phyloP scores from a whole-genome alignment of 352 stramenopile genomes.

The Pythium dissotocum region DNA sequence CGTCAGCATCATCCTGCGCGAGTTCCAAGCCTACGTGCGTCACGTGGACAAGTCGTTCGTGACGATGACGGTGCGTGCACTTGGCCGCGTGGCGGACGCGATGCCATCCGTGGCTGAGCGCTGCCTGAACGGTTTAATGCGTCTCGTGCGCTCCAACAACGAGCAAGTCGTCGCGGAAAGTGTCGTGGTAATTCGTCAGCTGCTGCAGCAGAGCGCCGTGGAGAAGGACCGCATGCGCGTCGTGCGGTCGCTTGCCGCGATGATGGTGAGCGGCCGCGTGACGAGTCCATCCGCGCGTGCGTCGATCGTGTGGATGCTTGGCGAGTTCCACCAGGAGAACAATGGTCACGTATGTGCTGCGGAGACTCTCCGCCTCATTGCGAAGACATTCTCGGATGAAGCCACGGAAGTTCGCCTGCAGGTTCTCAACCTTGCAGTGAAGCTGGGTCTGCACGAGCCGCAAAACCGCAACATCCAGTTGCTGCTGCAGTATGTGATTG shows the following conservation, averaged over 20 bases:
- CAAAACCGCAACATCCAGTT: conserved; percentile 74
- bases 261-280: conserved; percentile 72
- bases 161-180: conserved; percentile 93
- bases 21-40: conserved; percentile 96
- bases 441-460: conserved; percentile 80
- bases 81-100: conserved; percentile 92
- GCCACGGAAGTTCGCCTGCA: conserved; percentile 88
- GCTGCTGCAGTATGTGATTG: conserved; percentile 90
- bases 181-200: conserved; percentile 94
- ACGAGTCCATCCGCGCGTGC: conserved; percentile 77
- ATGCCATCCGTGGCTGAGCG: conserved; percentile 89
- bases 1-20: conserved; percentile 92
- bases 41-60: conserved; percentile 96
- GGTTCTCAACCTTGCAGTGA: conserved; percentile 91
- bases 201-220: conserved; percentile 90
- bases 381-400: conserved; percentile 88
- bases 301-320: conserved; percentile 93
- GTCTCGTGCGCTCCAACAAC: conserved; percentile 82
- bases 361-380: conserved; percentile 87
- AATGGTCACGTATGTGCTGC: conserved; percentile 65
- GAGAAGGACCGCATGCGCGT: conserved; percentile 80
- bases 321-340: conserved; percentile 83
- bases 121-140: conserved; percentile 89
- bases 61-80: conserved; percentile 90
- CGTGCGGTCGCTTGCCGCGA: conserved; percentile 74